Percentiles rank a stretch among this genome's conserved stretches.
phyloP scores from a whole-genome alignment of 768 basidiomycete genomes.

The Lyophyllum semitale region DNA sequence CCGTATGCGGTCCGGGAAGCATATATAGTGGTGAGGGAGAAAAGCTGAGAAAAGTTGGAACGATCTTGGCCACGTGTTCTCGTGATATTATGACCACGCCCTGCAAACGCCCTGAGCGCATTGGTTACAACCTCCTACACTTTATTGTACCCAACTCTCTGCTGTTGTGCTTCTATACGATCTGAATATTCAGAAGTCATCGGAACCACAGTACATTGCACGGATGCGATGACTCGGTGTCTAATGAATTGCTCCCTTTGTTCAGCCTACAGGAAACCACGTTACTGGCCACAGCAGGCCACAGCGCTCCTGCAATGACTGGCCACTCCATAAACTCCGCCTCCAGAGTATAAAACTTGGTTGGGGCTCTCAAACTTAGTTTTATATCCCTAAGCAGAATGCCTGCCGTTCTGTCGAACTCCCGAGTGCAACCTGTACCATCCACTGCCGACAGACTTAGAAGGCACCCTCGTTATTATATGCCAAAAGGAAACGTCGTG shows the following conservation, averaged over 20 bases:
- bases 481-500: conserved; percentile 31
- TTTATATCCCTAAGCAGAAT: not conserved
- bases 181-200: no score
- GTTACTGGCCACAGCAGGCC: not conserved
- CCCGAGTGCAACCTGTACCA: not conserved
- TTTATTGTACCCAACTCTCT: no score
- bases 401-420: not conserved
- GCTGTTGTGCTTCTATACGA: no score
- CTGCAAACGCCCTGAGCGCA: no score
- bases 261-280: conserved; percentile 8
- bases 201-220: no score
- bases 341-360: not conserved
- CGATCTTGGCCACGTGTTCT: not conserved
- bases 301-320: no score
- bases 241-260: no score
- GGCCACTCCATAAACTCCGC: not conserved
- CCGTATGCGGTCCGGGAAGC: conserved; percentile 12
- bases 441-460: not conserved
- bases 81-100: not conserved
- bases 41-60: no score
- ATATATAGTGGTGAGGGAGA: no score
- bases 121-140: no score
- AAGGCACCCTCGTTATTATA: conserved; percentile 30
- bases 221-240: no score
- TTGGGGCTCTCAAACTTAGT: not conserved